A percentile compares a stretch with the other conserved stretches of the same genome.
phyloP scores from a whole-genome alignment of 768 basidiomycete species.

The Hydnomerulius pinastri region DNA sequence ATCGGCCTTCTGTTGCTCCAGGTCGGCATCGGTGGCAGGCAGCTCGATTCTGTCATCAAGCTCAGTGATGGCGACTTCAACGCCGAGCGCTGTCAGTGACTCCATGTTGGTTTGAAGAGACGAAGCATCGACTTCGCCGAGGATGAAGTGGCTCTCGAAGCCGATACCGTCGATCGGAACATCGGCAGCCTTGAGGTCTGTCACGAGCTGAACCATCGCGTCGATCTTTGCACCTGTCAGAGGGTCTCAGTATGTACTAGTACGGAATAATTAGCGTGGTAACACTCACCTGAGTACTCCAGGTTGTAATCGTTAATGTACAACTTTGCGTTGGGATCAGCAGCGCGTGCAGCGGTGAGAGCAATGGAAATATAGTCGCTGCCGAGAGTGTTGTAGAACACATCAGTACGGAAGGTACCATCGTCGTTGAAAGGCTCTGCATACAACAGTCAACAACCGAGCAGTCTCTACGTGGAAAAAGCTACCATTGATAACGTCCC shows the following conservation, averaged over 20 bases:
- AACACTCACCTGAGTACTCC: conserved; percentile 24
- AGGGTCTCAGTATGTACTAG: no score
- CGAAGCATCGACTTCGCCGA: conserved; percentile 51
- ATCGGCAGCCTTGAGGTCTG: conserved; percentile 45
- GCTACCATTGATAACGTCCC: conserved; percentile 24
- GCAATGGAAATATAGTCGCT: conserved; percentile 51
- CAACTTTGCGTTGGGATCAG: conserved; percentile 34
- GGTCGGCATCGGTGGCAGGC: conserved; percentile 48
- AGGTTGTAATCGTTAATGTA: conserved; percentile 35
- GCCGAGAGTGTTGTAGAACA: conserved; percentile 56
- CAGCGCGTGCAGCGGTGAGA: conserved; percentile 35
- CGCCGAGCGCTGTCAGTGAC: conserved; percentile 57
- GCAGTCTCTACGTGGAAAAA: not conserved
- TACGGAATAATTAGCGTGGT: not conserved
- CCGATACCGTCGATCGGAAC: conserved; percentile 65
- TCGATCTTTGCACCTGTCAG: conserved; percentile 36
- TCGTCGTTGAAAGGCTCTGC: conserved; percentile 48
- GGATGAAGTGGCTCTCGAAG: conserved; percentile 60
- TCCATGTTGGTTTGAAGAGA: conserved; percentile 48
- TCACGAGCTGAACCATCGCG: conserved; percentile 56
- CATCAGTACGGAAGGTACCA: conserved; percentile 53
- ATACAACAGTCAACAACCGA: no score
- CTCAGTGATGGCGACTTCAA: conserved; percentile 71
- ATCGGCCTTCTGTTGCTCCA: conserved; percentile 57
- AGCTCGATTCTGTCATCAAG: conserved; percentile 61